Conservation (phyloP, 2,329 filamentous ascomycete genomes). For the Byssothecium circinans region DNA sequence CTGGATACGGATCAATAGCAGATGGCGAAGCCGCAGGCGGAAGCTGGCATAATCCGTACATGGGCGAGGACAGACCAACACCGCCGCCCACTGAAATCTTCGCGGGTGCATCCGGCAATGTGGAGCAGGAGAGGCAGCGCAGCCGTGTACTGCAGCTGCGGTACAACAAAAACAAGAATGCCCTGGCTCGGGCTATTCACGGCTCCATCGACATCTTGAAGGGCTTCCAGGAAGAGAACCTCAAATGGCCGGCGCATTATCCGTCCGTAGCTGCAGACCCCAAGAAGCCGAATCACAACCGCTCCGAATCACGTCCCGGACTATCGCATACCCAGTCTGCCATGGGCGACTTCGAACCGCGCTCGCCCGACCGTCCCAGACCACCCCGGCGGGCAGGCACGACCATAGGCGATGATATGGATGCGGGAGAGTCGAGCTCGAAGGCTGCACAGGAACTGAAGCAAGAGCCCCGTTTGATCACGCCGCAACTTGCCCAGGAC, state of each 20-base stretch:
- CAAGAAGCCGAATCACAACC: slow-evolving; percentile 37
- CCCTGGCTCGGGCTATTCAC: slow-evolving; percentile 84
- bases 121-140: slow-evolving; percentile 66
- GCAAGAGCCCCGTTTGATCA: slow-evolving; percentile 79
- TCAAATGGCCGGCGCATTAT: slow-evolving; percentile 92
- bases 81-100: slow-evolving; percentile 57
- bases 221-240: slow-evolving; percentile 84
- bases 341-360: slow-evolving; percentile 52
- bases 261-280: slow-evolving; percentile 71
- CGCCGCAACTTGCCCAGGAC: slow-evolving; percentile 90
- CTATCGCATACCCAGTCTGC: slow-evolving; percentile 66
- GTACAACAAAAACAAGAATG: slow-evolving; percentile 89
- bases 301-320: slow-evolving; percentile 61
- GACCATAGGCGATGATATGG: slow-evolving; percentile 58
- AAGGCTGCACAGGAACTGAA: slow-evolving; percentile 63
- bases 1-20: slow-evolving; percentile 82
- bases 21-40: slow-evolving; percentile 60
- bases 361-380: slow-evolving; percentile 52
- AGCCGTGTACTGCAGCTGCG: slow-evolving; percentile 89
- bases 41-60: slow-evolving; percentile 58
- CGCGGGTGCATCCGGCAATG: slow-evolving; percentile 51
- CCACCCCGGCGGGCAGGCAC: slow-evolving; percentile 71
- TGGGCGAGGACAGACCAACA: slow-evolving; percentile 61
- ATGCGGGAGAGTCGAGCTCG: slow-evolving; percentile 71
- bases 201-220: slow-evolving; percentile 82